Base-by-base conservation (phyloP, 768 basidiomycete genomes). In the Pholiota microspora region DNA sequence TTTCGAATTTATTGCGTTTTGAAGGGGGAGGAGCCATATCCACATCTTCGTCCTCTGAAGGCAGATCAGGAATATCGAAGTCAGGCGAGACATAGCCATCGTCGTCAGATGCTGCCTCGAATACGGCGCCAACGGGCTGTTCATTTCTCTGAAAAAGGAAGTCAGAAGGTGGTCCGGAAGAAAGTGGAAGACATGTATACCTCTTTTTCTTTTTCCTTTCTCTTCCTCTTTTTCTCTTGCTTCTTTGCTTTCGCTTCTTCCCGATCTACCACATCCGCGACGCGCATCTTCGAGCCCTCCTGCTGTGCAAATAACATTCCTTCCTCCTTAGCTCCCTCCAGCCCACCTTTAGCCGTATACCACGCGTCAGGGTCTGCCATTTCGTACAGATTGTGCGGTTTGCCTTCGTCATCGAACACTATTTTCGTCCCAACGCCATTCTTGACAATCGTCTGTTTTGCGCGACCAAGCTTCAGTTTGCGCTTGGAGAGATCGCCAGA, bases 321-420 rank as follows among this genome's bases (percentile, higher is more conserved):
- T 40, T 85, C 88, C 56, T 80, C 83, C 64, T 79, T 78, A 10
- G 82, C 88, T 25, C 84, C 86, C 12, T 78, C 81, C 24, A 80
- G 63, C 13, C 87, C 88, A 15, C 85, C 84, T 55, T 79, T 80
- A 57, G 79, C 80, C 49, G 79, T 73, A 59, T 85, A 85, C 70
- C 83, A 84, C 52, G 85, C 85, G n/a, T 87, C 85, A 12, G 82
- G 83, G 62, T 85, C 84, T 29, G 85, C 81, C 69, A 94, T 77
- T 73, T 94, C 92, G 60, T 97, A 94, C 21, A 94, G 58, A 61
- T 91, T 83, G 64, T 91, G 92, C 31, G 86, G 76, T 5, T 79
- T 75, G 4, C 97, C 94, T 7, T 88, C 87, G 18, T 94, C 94
- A 63, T 98, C 95, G 63, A 97, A 99, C 6, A 97, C 73, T 29